A percentile compares a stretch with the other conserved stretches of the same genome.
Conservation (phyloP, 306 rosid species). For the Bauhinia variegata region DNA sequence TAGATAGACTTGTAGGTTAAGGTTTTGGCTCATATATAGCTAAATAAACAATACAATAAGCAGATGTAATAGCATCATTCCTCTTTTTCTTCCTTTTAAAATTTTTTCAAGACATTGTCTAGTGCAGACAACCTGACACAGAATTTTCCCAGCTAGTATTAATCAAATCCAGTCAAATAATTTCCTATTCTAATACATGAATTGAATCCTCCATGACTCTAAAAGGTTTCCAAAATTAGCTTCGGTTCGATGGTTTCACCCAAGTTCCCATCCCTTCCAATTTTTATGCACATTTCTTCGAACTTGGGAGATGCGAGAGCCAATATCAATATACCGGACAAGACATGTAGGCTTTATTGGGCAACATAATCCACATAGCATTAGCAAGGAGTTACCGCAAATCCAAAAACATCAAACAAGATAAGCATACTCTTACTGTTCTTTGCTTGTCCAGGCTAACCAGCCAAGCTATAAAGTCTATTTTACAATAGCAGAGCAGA, state of each 20-base stretch:
- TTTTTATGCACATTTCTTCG: not conserved
- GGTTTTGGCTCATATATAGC: too few species aligned
- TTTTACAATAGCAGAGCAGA: not conserved
- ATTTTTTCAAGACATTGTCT: not conserved
- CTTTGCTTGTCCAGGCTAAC: constrained; percentile 4
- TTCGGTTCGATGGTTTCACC: constrained; percentile 7
- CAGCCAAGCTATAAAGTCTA: not conserved
- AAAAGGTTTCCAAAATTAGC: not conserved
- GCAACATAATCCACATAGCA: not conserved
- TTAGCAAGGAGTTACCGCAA: not conserved
- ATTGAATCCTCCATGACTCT: too few species aligned
- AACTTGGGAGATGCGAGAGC: not conserved
- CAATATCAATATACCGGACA: constrained; percentile 3
- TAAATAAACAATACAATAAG: too few species aligned
- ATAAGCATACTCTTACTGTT: constrained; percentile 7
- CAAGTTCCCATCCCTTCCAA: not conserved
- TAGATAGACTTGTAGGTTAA: constrained; percentile 2
- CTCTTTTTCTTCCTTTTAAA: too few species aligned
- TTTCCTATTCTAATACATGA: too few species aligned
- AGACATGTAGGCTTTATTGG: not conserved
- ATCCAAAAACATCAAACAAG: not conserved
- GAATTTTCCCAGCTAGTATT: not conserved
- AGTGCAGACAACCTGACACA: not conserved
- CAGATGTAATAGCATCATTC: too few species aligned
- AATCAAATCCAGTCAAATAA: too few species aligned